Conservation (phyloP, 2,329 filamentous ascomycete species). For the Metarhizium rileyi region DNA sequence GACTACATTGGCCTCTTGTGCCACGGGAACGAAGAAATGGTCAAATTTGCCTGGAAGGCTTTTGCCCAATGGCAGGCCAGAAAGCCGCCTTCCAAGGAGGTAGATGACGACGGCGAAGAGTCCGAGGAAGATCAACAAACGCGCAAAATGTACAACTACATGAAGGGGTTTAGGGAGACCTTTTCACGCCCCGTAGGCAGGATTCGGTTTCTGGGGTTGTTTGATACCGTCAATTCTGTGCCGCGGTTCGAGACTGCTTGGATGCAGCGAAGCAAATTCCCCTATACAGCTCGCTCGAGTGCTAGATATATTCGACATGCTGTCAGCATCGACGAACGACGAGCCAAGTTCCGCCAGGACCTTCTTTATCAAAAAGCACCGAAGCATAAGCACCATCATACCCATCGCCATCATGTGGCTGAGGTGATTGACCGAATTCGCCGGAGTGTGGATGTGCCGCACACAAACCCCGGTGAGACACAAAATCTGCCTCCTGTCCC, state of each 20-base stretch:
- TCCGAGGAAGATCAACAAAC: conserved; percentile 17
- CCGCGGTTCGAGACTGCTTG: conserved; percentile 65
- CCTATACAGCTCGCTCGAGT: conserved; percentile 50
- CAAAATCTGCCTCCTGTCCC: neutral
- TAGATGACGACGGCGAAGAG: conserved; percentile 32
- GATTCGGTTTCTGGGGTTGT: conserved; percentile 68
- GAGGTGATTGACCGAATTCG: conserved; percentile 12
- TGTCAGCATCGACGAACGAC: conserved; percentile 60
- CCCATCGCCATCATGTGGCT: conserved; percentile 14
- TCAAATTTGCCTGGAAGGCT: conserved; percentile 74
- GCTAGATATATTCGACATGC: conserved; percentile 57
- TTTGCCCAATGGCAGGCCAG: conserved; percentile 65
- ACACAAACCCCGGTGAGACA: neutral
- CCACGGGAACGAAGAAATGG: conserved; percentile 78
- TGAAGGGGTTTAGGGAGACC: conserved; percentile 72
- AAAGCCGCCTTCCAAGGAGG: conserved; percentile 32
- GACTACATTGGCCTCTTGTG: conserved; percentile 72
- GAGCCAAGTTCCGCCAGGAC: conserved; percentile 64
- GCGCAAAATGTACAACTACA: conserved; percentile 59
- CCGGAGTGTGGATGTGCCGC: conserved; percentile 8
- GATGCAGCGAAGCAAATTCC: conserved; percentile 73
- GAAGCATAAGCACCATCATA: conserved; percentile 11
- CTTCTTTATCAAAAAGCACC: conserved; percentile 46
- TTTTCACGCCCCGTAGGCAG: conserved; percentile 66
- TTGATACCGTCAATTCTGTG: conserved; percentile 75